These are phyloP conservation scores for Phialophora verrucosa DNA, from an alignment of 2,329 filamentous ascomycete genomes.

Conservation along the genomic window DNA sequence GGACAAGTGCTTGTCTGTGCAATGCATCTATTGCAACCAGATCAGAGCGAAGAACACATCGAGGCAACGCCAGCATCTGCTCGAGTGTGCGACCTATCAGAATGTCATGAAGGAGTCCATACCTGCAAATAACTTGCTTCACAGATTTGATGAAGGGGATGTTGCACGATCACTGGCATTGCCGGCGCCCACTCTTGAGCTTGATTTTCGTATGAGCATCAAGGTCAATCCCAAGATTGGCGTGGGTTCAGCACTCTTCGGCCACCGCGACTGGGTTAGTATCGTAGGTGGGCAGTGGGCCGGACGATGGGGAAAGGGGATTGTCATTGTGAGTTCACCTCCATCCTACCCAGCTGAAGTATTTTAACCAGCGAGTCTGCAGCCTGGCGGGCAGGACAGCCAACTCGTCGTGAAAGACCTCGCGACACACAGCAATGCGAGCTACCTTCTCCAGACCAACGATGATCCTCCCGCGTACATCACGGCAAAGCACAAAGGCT, in stretches of 20 bases:
- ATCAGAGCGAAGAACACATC: conserved; percentile 59
- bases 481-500: conserved; percentile 54
- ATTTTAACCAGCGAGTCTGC: conserved; percentile 12
- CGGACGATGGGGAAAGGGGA: conserved; percentile 59
- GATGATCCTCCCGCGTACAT: conserved; percentile 59
- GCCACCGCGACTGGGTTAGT: conserved; percentile 59
- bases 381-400: conserved; percentile 59
- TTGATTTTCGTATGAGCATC: conserved; percentile 61
- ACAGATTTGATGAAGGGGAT: conserved; percentile 58
- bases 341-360: neutral
- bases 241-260: conserved; percentile 55
- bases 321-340: conserved; percentile 52
- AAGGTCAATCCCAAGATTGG: conserved; percentile 58
- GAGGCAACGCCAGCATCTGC: conserved; percentile 55
- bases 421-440: conserved; percentile 52
- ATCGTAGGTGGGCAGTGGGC: conserved; percentile 60
- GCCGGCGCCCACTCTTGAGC: conserved; percentile 54
- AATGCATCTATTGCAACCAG: conserved; percentile 59
- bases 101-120: conserved; percentile 60
- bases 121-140: conserved; percentile 57
- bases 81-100: conserved; percentile 57
- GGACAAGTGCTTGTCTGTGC: conserved; percentile 54
- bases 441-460: conserved; percentile 57
- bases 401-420: conserved; percentile 57
- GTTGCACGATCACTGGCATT: conserved; percentile 55